Evolutionary conservation across 768 basidiomycete genomes (phyloP), one percentile per base, ranked within the genome.

Genomic region (Sarcomyxa edulis): DNA sequence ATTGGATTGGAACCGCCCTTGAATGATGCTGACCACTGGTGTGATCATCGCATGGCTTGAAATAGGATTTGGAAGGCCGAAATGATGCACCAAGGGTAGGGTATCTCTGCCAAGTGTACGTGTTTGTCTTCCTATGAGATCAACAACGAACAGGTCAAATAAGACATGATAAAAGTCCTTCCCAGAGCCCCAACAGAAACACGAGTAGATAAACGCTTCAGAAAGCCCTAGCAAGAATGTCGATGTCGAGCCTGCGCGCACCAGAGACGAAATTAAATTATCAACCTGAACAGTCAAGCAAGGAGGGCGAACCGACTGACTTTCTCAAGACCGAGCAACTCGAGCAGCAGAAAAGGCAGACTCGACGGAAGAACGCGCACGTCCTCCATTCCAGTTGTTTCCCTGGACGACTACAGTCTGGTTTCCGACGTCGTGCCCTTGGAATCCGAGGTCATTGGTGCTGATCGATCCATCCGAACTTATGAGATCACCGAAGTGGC

Each of bases 391-490:
- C 59, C 59, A 61, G 53, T 59, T 60, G 44, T 39, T 42, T 12
- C 54, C 52, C 19, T 39, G 32, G 34, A 47, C 49, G 21, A 56
- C 46, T 34, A 58, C 49, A 41, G 50, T 50, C 46, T 52, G 43
- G 34, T 36, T 45, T 14, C 62, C 64, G 25, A 59, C 27, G 32
- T 61, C 54, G 8, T 25, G 25, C 19, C 62, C 64, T n/a, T 30
- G 43, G 52, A 66, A 64, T 15, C 62, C 62, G 24, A 56, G 52
- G 41, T 62, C 54, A 37, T 50, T 41, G 44, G 21, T 49, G 46
- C 43, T 59, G 42, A 65, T 35, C 20, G 52, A 51, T 7, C 59
- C 58, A 25, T 61, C 59, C 14, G 45, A 37, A 39, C 52, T 45
- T 49, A 57, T 37, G 39, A 66, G 43, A 34, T 55, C 49, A 7